Percentiles rank a stretch among this genome's conserved stretches.
Conservation (phyloP, 805 yeast species). For the Wickerhamiella lipophila region DNA sequence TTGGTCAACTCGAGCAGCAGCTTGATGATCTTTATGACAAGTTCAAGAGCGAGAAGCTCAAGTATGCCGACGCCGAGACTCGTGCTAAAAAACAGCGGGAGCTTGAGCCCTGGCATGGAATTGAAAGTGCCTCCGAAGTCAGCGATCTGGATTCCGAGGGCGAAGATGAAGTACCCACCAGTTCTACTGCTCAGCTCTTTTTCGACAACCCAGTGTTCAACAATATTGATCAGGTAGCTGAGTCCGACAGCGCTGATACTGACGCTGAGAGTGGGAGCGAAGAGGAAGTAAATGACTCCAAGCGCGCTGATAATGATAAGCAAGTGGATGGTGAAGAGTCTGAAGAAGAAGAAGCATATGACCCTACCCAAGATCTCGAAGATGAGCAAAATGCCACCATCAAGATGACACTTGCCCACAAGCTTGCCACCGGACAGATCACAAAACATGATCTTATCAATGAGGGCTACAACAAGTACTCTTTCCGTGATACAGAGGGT, state of each 20-base stretch:
- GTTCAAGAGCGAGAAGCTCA: conserved; percentile 37
- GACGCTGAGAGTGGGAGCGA: conserved; percentile 20
- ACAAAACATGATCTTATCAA: conserved; percentile 75
- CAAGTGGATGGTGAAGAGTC: conserved; percentile 6
- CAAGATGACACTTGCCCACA: conserved; percentile 90
- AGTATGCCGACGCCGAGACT: conserved; percentile 35
- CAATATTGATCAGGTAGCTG: conserved; percentile 21
- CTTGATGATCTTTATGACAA: conserved; percentile 68
- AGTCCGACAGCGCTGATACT: conserved; percentile 20
- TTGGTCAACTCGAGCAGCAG: conserved; percentile 58
- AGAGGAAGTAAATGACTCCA: conserved; percentile 16
- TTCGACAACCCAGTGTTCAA: conserved; percentile 30
- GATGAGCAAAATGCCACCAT: conserved; percentile 26
- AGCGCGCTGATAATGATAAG: conserved; percentile 19
- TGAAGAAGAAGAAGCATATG: conserved; percentile 13
- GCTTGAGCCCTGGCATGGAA: conserved; percentile 29
- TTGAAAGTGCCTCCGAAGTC: conserved; percentile 26
- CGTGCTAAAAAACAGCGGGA: conserved; percentile 42
- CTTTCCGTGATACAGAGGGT: conserved; percentile 83
- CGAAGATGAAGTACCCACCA: conserved; percentile 23
- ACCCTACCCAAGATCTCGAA: conserved; percentile 21
- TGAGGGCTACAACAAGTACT: conserved; percentile 83
- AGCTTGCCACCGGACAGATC: conserved; percentile 79
- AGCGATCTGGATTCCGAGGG: conserved; percentile 20
- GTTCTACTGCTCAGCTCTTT: conserved; percentile 29